Base-by-base conservation (phyloP, 257 asterid species). In the Rhazya stricta region DNA sequence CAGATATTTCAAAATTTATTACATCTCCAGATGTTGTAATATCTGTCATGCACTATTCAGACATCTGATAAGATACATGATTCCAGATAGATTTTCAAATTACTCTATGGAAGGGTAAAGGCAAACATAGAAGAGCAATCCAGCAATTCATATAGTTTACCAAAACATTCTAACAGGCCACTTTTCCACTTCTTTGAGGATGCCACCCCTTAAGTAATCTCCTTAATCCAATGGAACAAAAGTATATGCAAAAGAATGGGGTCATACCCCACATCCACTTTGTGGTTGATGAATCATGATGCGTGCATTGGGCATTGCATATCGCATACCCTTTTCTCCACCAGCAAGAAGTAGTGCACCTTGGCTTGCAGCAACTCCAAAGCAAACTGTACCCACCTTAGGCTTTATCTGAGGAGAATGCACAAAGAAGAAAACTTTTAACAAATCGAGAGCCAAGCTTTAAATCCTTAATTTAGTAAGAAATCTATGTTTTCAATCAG, bases 341-440 rank as follows among this genome's bases (percentile, higher is more conserved):
- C 98, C 98, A 67, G 99, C 99, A 85, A 95, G 99, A 76, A 95
- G 96, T 77, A 95, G 96, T 34, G 94, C 92, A 58, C 91, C 98
- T 77, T 92, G 92, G 89, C 98, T 92, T 70, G 97, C 99, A 83
- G 93, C 97, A 69, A 84, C 87, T 77, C 99, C 99, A 82, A 92
- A 89, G 83, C 99, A 92, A 66, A 95, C 94, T 5, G 99, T 95
- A 67, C 99, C 98, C 73, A 95, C 96, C 90, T 80, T 95, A 72
- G 99, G 99, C 79, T 95, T 95, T 79, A 95, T 95, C 99, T 95
- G 90, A 78, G 74, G 37, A 69, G 57, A 74, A 43, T 34, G 67
- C 75, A 67, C n/a, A 70, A 39, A 76, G 41, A 29, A 50, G 16
- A 63, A 76, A 32, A 51, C 37, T 56, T 62, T 53, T 70, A 76